Base-by-base conservation (phyloP, 495 filamentous ascomycete species). In the Xylaria palmicola region DNA sequence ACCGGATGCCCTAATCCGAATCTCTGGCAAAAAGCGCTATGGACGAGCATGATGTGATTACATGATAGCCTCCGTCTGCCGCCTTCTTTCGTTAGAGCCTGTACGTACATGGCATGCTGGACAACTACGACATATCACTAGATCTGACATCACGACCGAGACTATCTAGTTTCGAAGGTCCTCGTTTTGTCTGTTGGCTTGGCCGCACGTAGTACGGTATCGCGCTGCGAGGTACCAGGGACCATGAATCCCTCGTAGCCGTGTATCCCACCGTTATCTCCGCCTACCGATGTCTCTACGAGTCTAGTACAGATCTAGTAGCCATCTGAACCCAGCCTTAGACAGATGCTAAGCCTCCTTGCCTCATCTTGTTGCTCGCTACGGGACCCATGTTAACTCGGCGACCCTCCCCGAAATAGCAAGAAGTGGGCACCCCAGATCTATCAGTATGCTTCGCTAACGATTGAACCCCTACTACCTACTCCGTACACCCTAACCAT, bases 1-100 rank as follows among this genome's bases (percentile, higher is more conserved):
- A 55, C 51, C 51, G 34, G 51, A 55, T 40, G 22, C 32, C 8
- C 51, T 55, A 41, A 55, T 36, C 36, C 36, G 34, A 26, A 41
- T 39, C 30, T 39, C n/a, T 37, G 22, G 30, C 6, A 36, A 34
- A 55, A 27, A 26, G 27, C 27, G 6, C 30, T 44, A 37, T 56
- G 6, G 26, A 56, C n/a, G n/a, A 19, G 19, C 3, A 34, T 51
- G 48, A 51, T 51, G 48, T 51, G 48, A 56, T 56, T 26, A 24
- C 27, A 44, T 44, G 26, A 56, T 32, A 34, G 39, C n/a, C n/a
- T n/a, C n/a, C n/a, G 44, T 56, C 4, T 44, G 20, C 26, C 44
- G 53, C 24, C 20, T 32, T n/a, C n/a, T 43, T 22, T 32, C n/a
- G 30, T 55, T 41, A 24, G 20, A 6, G 36, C 51, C 36, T 41